A percentile compares a stretch with the other conserved stretches of the same genome.
Conservation (phyloP, 257 asterid genomes). For the Lycium ferocissimum region DNA sequence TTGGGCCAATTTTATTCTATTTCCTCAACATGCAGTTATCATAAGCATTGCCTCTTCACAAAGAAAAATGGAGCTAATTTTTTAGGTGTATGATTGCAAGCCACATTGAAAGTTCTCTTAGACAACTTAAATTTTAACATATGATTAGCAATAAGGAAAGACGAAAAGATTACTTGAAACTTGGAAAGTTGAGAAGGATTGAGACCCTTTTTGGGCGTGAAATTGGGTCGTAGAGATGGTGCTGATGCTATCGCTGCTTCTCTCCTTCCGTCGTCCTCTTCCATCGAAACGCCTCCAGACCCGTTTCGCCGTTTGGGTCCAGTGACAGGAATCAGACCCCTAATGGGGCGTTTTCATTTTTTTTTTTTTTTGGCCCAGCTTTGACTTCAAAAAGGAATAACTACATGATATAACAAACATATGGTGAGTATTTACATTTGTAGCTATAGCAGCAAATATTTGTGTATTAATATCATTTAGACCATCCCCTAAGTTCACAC, state of each 20-base stretch:
- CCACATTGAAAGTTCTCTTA: background rate
- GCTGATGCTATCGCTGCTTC: conserved; percentile 77
- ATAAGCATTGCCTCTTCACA: background rate
- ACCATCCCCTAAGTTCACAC: no score
- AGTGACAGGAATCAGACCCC: no score
- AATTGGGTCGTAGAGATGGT: conserved; percentile 58
- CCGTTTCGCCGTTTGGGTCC: background rate
- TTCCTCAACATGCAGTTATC: background rate
- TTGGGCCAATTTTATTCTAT: background rate
- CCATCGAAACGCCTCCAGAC: conserved; percentile 27
- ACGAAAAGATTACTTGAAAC: conserved; percentile 58
- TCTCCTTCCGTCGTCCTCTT: conserved; percentile 62
- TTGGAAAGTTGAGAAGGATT: conserved; percentile 69
- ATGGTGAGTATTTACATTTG: no score
- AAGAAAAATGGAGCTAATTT: background rate
- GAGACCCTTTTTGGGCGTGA: conserved; percentile 51
- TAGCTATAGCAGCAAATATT: no score
- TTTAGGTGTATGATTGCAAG: background rate
- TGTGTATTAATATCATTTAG: no score
- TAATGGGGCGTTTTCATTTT: background rate
- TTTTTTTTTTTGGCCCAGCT: no score
- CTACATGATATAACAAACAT: no score
- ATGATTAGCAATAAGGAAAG: background rate
- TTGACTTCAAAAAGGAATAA: no score
- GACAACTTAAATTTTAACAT: background rate